A percentile compares a stretch with the other conserved stretches of the same genome.
Evolutionary conservation across 139 green algal species (phyloP).

Genomic region (Tetradesmus lagerheimii): DNA sequence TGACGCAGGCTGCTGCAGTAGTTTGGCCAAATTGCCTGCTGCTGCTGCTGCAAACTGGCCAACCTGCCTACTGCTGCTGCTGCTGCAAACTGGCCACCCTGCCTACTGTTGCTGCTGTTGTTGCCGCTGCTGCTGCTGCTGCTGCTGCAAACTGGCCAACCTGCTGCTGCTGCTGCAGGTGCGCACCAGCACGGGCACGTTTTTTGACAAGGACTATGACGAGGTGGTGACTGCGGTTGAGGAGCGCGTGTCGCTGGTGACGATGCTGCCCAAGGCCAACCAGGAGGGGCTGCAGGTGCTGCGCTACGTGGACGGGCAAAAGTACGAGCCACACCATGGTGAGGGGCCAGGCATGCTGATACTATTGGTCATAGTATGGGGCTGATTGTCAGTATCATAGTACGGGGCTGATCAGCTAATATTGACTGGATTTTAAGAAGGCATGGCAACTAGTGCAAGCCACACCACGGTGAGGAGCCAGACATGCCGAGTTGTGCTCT

Average conservation of each 20-base stretch:
- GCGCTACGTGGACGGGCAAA: conserved; percentile 84
- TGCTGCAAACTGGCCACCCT: no score
- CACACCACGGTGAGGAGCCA: no score
- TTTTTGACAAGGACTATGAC: conserved; percentile 65
- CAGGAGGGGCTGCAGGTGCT: conserved; percentile 65
- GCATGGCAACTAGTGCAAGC: neutral
- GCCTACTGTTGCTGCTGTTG: no score
- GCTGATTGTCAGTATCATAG: neutral
- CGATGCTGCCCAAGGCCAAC: conserved; percentile 67
- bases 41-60: no score
- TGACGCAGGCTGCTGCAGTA: no score
- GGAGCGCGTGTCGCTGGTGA: conserved; percentile 71
- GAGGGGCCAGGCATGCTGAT: neutral
- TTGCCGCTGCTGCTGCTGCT: no score
- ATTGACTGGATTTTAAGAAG: neutral
- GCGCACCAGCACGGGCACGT: conserved; percentile 68
- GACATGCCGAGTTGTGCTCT: no score
- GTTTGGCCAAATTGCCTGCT: no score
- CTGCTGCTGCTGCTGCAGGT: conserved; percentile 45
- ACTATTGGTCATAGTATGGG: neutral
- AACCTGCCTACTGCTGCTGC: no score
- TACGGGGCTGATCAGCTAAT: neutral
- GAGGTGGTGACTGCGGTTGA: conserved; percentile 67
- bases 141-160: neutral
- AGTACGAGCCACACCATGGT: conserved; percentile 89